Evolutionary conservation across 2,329 filamentous ascomycete species (phyloP), one percentile per base, ranked within the genome.

Genomic region (Clonostachys chloroleuca): DNA sequence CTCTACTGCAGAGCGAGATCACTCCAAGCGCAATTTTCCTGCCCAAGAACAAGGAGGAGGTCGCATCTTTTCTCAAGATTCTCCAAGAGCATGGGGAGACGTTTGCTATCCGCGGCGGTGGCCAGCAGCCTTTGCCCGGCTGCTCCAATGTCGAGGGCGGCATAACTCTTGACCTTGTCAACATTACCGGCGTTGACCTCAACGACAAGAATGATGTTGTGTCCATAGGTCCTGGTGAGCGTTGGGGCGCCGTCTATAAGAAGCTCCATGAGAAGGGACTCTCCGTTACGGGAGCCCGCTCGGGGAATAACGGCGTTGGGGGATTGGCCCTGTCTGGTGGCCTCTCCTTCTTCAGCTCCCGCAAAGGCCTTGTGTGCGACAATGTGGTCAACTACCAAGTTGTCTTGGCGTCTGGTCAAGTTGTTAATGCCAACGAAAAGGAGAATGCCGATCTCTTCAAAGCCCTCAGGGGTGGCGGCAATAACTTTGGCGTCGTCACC

Each of bases 41-140:
- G 24, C 24, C 24, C 9, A 30, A 30, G 24, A 30, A 8, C 24
- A 30, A 30, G 8, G 24, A 30, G 2, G 24, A 30, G 8, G 4
- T 30, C 24, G 24, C 24, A 10, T 30, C 24, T 10, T 30, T 30
- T 9, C 24, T 30, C 24, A 30, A 30, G 9, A 30, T 30, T 30
- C 8, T 30, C 24, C 24, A 30, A 3, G 24, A 30, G 24, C 24
- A 30, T 10, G 24, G 3, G 9, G 24, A 30, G 24, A 10, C 16
- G 24, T 81, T 82, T 58, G 69, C 75, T 3, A 66, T 76, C 49
- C 74, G 74, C 36, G 64, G 68, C 42, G 76, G 77, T n/a, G 77
- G 78, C 1, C 77, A 81, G 58, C 69, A 68, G 3, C 63, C 71
- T 3, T 75, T 73, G 49, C 59, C 66, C 0, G 68, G 66, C 6